Evolutionary conservation across 2,329 filamentous ascomycete species (phyloP), one percentile per base, ranked within the genome.

Genomic region (Gliomastix tumulicola): DNA sequence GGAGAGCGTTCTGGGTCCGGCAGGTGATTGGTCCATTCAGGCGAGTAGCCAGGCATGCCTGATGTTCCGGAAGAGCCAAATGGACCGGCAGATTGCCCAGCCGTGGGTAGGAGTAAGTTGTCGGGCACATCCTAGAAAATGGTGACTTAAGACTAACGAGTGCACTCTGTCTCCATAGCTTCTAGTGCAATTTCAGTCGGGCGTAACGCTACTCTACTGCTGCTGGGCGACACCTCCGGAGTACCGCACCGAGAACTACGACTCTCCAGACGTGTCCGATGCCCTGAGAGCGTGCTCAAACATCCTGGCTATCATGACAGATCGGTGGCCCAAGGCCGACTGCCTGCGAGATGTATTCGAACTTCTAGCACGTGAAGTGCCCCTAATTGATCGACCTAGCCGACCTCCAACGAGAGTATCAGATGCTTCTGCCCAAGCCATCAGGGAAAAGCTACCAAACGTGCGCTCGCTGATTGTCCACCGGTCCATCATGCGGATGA

Each of bases 171-270:
- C 13, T 32, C 13, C 15, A 13, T 13, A 47, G 45, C 42, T 54
- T 1, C 37, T 56, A 1, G 43, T 47, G 5, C 53, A 55, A 39
- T 61, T 60, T 37, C 53, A 59, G 39, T 57, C 50, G 5, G 57
- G 57, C 8, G 49, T 59, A 2, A 55, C 56, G 1, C 47, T 62
- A 3, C 37, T 62, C 5, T 59, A 60, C 40, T 59, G 56, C 41
- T 58, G 57, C 41, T 60, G 49, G 42, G 53, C 55, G 13, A 57
- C 55, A 7, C 55, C 57, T 4, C 51, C 50, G 1, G 41, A 49
- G 19, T 43, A 44, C 6, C 40, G 55, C 34, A 53, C 52, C 1
- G 46, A 49, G 2, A 54, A 47, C 12, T 60, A 52, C 23, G 42
- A 49, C 28, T 46, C 47, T 1, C 42, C 47, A 0, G 53, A 55